Percentiles rank a stretch among this genome's conserved stretches.
Conservation (phyloP, 148 eudicot genomes). For the Arctostaphylos glauca region DNA sequence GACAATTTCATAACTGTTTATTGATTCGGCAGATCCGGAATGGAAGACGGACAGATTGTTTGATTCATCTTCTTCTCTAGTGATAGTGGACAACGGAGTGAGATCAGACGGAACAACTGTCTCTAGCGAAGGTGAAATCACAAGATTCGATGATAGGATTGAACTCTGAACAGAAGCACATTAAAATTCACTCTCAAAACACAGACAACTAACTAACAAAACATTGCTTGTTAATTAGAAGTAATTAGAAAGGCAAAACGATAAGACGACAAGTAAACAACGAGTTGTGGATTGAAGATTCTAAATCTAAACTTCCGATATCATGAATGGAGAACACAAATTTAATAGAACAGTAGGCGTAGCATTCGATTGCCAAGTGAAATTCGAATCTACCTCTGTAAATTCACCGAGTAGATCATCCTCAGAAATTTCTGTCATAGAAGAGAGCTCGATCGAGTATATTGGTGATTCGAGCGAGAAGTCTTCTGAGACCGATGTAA, state of each 20-base stretch:
- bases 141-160: slow-evolving; percentile 14
- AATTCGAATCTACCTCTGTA: slow-evolving; percentile 31
- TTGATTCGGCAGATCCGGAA: not conserved
- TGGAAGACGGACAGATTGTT: slow-evolving; percentile 3
- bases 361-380: not conserved
- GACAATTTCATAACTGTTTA: slow-evolving; percentile 1
- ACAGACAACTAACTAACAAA: not conserved
- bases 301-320: not conserved
- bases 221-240: not conserved
- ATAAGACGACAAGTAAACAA: not conserved
- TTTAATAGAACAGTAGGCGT: not conserved
- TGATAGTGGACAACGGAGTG: slow-evolving; percentile 32
- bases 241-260: not conserved
- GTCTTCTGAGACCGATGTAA: slow-evolving; percentile 40
- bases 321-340: not conserved
- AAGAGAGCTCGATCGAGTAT: slow-evolving; percentile 18
- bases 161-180: slow-evolving; percentile 31
- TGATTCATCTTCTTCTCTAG: slow-evolving; percentile 16
- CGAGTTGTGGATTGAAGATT: not conserved
- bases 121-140: slow-evolving; percentile 19
- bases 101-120: slow-evolving; percentile 27
- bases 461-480: slow-evolving; percentile 15
- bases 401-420: slow-evolving; percentile 19
- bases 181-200: not conserved
- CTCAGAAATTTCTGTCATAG: slow-evolving; percentile 31